Evolutionary conservation across 169 alveolate species (phyloP).

Genomic region (Prorocentrum cordatum): DNA sequence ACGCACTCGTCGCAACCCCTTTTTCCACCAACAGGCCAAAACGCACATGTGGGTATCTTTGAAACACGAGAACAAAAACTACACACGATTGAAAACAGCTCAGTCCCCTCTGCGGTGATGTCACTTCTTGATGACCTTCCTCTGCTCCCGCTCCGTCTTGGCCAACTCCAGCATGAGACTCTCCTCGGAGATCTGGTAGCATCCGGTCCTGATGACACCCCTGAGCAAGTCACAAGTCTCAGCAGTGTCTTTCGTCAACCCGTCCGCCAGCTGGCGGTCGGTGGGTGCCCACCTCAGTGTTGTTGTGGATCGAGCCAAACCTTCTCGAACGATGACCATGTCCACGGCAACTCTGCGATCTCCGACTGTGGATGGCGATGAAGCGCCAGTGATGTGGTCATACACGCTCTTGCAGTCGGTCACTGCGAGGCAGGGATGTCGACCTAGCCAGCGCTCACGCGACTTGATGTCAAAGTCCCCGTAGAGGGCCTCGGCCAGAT

Average conservation of each 20-base stretch:
- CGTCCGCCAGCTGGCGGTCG: background rate
- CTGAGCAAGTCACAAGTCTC: background rate
- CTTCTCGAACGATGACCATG: background rate
- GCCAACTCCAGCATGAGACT: too few species aligned
- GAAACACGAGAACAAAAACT: too few species aligned
- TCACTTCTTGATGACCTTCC: too few species aligned
- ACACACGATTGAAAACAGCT: too few species aligned
- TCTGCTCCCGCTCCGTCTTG: too few species aligned
- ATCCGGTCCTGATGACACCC: background rate
- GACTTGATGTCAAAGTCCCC: background rate
- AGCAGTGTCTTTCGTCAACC: background rate
- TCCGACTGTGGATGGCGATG: background rate
- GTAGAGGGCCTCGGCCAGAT: background rate
- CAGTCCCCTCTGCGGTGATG: too few species aligned
- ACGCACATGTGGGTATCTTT: too few species aligned
- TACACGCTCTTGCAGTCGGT: background rate
- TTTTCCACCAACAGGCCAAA: too few species aligned
- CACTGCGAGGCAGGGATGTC: background rate
- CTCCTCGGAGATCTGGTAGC: background rate
- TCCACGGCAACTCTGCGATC: constrained; percentile 4
- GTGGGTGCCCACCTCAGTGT: background rate
- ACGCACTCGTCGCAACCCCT: too few species aligned
- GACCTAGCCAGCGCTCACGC: background rate
- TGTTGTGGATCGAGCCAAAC: background rate
- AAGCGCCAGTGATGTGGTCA: background rate